Evolutionary conservation across 1,284 basidiomycete genomes (phyloP), one percentile per base, ranked within the genome.

Genomic region (Marasmius sp.): DNA sequence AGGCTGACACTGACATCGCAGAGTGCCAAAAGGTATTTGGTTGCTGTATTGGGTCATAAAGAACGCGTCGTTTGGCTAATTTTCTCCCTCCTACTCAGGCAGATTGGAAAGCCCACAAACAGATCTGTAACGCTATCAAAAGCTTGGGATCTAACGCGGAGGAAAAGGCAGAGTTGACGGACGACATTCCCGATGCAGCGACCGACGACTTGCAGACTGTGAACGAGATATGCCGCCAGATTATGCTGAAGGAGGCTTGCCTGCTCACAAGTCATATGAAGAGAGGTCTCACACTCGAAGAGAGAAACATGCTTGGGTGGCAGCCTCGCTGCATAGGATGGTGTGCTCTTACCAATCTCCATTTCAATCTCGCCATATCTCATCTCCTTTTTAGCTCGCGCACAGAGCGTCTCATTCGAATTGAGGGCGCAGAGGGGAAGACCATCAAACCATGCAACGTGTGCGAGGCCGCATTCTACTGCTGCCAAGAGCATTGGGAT

Each of bases 301-400:
- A 77, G 57, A 66, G 65, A 3, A 75, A 75, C 56, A 48, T 77
- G 11, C 53, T 76, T 1, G 69, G 65, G 27, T 75, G 68, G 68
- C 72, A 77, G 60, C 75, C 77, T 1, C 69, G 71, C 14, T 78
- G 77, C 58, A 69, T 75, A 49, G 72, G 68, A 11, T 77, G 74
- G 75, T 77, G 65, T 36, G 70, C 41, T 58, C 12, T 43, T n/a
- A 45, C 34, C 14, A 12, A n/a, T 36, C 50, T 20, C 48, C 14
- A 49, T 22, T 14, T 48, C n/a, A n/a, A 12, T 48, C 20, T 12
- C 41, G 16, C 38, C 10, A 12, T 20, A 1, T 49, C 60, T 16
- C 34, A 27, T 20, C 48, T n/a, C 48, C 18, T 49, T 27, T 45
- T 27, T 61, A 75, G 74, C 55, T 67, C 72, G 10, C 71, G 72